phyloP scores from a whole-genome alignment of 129 eudicot species.

The Centella asiatica region DNA sequence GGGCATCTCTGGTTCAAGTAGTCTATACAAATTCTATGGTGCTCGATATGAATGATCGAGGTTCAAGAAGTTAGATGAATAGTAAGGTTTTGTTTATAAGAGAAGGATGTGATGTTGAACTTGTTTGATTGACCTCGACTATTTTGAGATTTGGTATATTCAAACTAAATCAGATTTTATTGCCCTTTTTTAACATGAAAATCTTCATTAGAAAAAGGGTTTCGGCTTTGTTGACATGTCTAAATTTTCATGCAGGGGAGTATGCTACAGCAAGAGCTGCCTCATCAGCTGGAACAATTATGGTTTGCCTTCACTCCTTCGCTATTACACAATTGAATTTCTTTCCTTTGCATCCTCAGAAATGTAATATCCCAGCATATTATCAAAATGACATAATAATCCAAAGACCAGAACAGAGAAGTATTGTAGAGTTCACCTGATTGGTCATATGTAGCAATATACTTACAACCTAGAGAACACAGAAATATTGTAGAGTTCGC shows the following conservation, averaged over 20 bases:
- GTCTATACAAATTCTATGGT: neutral
- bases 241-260: conserved; percentile 54
- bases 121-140: neutral
- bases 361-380: neutral
- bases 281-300: conserved; percentile 85
- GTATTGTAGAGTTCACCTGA: neutral
- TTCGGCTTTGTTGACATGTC: neutral
- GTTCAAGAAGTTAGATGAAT: neutral
- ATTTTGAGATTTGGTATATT: neutral
- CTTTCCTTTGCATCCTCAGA: neutral
- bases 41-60: neutral
- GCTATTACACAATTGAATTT: neutral
- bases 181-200: neutral
- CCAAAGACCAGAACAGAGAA: neutral
- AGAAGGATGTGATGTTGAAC: neutral
- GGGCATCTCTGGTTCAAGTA: too few relatives aligned
- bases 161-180: neutral
- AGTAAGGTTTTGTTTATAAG: neutral
- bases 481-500: too few relatives aligned
- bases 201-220: neutral
- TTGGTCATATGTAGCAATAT: neutral
- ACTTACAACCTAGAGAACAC: neutral
- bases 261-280: conserved; percentile 99
- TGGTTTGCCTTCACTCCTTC: conserved; percentile 36
- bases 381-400: neutral